Evolutionary conservation across 139 green algal genomes (phyloP), one percentile per base, ranked within the genome.

Genomic region (Axilococcus clingmanii): DNA sequence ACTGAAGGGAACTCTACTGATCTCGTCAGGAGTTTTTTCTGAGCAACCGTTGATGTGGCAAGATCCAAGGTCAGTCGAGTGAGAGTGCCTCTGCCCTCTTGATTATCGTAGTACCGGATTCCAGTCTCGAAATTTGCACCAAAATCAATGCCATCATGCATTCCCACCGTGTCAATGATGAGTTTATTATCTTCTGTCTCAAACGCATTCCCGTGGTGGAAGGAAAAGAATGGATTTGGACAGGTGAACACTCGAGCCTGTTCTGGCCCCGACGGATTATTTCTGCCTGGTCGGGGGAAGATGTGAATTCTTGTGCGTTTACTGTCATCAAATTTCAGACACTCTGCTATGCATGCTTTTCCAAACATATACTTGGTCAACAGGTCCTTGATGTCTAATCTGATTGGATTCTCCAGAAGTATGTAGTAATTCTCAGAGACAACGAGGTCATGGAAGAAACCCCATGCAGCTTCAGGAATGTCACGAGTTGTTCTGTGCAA

Each of bases 341-440:
- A 80, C 56, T 78, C 68, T 4, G 73, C 73, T 24, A 81, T 58
- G 63, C 64, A 71, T 1, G 56, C 61, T 44, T 62, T 34, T 31
- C 65, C 69, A 15, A 64, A 30, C 17, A 69, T 57, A 41, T 78
- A 79, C 22, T 65, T 22, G 5, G 40, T 61, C 14, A 75, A 29
- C 24, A 78, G 40, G 48, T 68, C 69, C 19, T 36, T 45, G 11
- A 75, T 48, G 42, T 79, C 59, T 34, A 79, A 40, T 11, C 22
- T 40, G 27, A 76, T 68, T 46, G 73, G 61, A 48, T 71, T 78
- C 59, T 75, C 53, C 36, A 74, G 30, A 23, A 77, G 40, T 4
- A 80, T 43, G 28, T 81, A 81, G 17, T 80, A 65, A 40, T 71
- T 68, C 11, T 70, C 48, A 12, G 73, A 77, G 24, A 76, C 43